phyloP scores from a whole-genome alignment of 2,329 filamentous ascomycete species.

The Blumeria graminis region DNA sequence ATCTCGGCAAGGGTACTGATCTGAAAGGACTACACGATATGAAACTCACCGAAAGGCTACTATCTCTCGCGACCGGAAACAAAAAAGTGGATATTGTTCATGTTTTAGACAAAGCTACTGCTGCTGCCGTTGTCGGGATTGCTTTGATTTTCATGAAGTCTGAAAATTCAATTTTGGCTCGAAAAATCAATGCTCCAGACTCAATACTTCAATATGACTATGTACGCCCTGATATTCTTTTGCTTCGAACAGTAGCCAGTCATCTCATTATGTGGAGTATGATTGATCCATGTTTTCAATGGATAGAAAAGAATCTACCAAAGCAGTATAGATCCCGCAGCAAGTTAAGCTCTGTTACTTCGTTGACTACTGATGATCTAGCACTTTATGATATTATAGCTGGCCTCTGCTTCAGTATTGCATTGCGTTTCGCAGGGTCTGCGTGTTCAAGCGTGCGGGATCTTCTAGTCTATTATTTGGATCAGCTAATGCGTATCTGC shows the following conservation, averaged over 20 bases:
- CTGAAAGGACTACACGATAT: conserved; percentile 81
- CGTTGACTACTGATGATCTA: conserved; percentile 58
- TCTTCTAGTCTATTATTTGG: conserved; percentile 59
- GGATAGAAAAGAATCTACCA: conserved; percentile 57
- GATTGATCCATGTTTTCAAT: conserved; percentile 47
- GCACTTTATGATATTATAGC: conserved; percentile 83
- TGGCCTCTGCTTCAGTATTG: conserved; percentile 64
- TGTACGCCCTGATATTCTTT: conserved; percentile 74
- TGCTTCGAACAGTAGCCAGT: conserved; percentile 69
- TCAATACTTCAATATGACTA: conserved; percentile 86
- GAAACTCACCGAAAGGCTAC: conserved; percentile 68
- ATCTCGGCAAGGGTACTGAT: conserved; percentile 73
- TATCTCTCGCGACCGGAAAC: conserved; percentile 64
- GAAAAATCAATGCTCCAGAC: conserved; percentile 81
- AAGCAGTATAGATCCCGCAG: conserved; percentile 37
- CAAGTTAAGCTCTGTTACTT: conserved; percentile 31
- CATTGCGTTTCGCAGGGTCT: conserved; percentile 50
- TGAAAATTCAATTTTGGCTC: conserved; percentile 62
- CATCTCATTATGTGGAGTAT: conserved; percentile 84
- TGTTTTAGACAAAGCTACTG: conserved; percentile 74
- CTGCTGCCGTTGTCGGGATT: conserved; percentile 77
- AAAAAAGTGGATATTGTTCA: conserved; percentile 86
- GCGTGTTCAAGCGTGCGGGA: conserved; percentile 49
- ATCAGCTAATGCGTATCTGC: conserved; percentile 62
- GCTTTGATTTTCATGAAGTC: conserved; percentile 95